Conservation (phyloP, 371 early-diverging fungal genomes). For the Mortierella sp. region DNA sequence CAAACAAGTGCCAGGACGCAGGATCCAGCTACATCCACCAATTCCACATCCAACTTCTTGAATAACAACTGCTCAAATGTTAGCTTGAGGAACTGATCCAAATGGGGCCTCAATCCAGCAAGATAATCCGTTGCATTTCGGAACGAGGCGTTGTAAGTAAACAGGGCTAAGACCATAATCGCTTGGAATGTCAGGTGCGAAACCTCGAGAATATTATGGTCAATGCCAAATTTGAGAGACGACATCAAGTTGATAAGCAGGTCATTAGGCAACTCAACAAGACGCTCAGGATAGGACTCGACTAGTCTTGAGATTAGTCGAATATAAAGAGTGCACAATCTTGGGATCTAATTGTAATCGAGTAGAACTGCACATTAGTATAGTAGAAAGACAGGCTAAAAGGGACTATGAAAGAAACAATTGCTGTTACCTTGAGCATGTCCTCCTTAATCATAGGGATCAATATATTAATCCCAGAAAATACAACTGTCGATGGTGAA, state of each 20-base stretch:
- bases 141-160: conserved; percentile 60
- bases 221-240: conserved; percentile 77
- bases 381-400: background rate
- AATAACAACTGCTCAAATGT: conserved; percentile 69
- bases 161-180: conserved; percentile 69
- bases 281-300: conserved; percentile 75
- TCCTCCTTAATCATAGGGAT: conserved; percentile 79
- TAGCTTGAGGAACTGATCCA: conserved; percentile 67
- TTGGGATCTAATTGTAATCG: conserved; percentile 65
- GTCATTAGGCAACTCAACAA: conserved; percentile 66
- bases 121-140: conserved; percentile 24
- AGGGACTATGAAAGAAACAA: background rate
- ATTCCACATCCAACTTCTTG: conserved; percentile 68
- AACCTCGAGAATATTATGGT: conserved; percentile 71
- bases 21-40: conserved; percentile 72
- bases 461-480: conserved; percentile 75
- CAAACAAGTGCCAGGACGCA: conserved; percentile 70
- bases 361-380: background rate
- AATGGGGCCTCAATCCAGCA: conserved; percentile 55
- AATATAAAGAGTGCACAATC: conserved; percentile 77
- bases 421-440: conserved; percentile 76
- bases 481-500: conserved; percentile 76
- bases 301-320: conserved; percentile 74
- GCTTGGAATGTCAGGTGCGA: conserved; percentile 74
- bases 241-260: conserved; percentile 72